A percentile compares a stretch with the other conserved stretches of the same genome.
Evolutionary conservation across 1,139 yeast species (phyloP).

Genomic region (Kurtzmaniella quercitrusa): DNA sequence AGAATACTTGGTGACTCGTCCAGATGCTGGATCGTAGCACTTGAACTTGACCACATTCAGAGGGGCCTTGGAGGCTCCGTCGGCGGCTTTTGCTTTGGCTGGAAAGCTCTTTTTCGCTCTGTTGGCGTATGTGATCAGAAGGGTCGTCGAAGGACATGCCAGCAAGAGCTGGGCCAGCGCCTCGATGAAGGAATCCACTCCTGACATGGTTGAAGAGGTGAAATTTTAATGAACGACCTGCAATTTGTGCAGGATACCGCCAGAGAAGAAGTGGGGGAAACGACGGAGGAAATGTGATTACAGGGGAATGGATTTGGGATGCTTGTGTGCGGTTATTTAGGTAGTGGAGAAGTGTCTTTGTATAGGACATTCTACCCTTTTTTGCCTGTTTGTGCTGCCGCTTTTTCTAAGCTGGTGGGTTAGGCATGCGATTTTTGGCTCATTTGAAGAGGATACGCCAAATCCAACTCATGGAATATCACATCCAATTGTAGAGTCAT

Average conservation of each 20-base stretch:
- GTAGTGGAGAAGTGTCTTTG: no score
- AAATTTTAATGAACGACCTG: background rate
- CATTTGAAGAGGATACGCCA: no score
- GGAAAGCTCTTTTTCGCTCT: slow-evolving; percentile 21
- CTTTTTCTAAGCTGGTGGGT: no score
- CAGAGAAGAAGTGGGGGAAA: background rate
- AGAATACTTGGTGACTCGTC: slow-evolving; percentile 58
- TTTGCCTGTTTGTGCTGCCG: no score
- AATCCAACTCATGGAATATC: no score
- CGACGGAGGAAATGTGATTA: no score
- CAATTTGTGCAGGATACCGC: background rate
- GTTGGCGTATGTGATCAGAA: slow-evolving; percentile 37
- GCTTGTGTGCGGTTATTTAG: no score
- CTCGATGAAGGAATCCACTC: slow-evolving; percentile 33
- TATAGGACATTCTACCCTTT: no score
- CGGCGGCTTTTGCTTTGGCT: slow-evolving; percentile 17
- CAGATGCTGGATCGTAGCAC: slow-evolving; percentile 67
- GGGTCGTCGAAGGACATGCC: slow-evolving; percentile 36
- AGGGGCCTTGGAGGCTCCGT: slow-evolving; percentile 15
- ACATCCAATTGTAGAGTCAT: no score
- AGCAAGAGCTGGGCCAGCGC: slow-evolving; percentile 29
- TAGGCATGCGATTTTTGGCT: no score
- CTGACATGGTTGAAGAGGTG: slow-evolving; percentile 1
- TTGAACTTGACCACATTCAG: slow-evolving; percentile 52
- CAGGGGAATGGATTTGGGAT: no score